These are phyloP conservation scores for Boletus tomentosulus DNA, from an alignment of 768 basidiomycete genomes.

Conservation along the genomic window DNA sequence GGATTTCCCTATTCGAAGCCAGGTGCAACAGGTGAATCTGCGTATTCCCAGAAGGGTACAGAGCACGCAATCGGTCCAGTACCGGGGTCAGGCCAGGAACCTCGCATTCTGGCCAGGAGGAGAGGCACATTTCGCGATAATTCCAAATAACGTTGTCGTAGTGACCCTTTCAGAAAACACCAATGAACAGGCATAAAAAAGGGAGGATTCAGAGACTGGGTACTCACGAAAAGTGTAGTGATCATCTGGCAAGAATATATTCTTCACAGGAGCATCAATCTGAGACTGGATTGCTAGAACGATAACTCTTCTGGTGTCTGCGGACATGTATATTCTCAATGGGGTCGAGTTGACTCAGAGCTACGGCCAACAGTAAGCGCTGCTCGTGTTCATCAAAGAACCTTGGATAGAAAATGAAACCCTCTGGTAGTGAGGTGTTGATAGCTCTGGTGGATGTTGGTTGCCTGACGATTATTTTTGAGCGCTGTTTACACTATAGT, in stretches of 20 bases:
- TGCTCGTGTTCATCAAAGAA: constrained; percentile 59
- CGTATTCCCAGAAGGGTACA: constrained; percentile 48
- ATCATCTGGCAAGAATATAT: constrained; percentile 59
- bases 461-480: not conserved
- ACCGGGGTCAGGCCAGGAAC: constrained; percentile 41
- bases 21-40: constrained; percentile 84
- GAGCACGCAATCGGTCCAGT: constrained; percentile 51
- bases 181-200: constrained; percentile 3
- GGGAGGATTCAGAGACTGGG: not conserved
- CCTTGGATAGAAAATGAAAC: constrained; percentile 49
- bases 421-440: constrained; percentile 22
- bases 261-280: constrained; percentile 20
- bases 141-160: constrained; percentile 82
- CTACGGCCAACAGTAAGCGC: constrained; percentile 45
- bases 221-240: constrained; percentile 62
- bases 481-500: not conserved
- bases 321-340: constrained; percentile 48
- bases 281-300: constrained; percentile 15
- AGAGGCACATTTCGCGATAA: constrained; percentile 77
- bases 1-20: constrained; percentile 77
- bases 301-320: constrained; percentile 40
- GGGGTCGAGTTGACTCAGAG: constrained; percentile 54
- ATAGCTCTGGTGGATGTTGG: not conserved
- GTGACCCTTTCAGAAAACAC: constrained; percentile 57
- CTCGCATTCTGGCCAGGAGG: constrained; percentile 57